Evolutionary conservation across 768 basidiomycete genomes (phyloP).

Genomic region (Podaxis sp.): DNA sequence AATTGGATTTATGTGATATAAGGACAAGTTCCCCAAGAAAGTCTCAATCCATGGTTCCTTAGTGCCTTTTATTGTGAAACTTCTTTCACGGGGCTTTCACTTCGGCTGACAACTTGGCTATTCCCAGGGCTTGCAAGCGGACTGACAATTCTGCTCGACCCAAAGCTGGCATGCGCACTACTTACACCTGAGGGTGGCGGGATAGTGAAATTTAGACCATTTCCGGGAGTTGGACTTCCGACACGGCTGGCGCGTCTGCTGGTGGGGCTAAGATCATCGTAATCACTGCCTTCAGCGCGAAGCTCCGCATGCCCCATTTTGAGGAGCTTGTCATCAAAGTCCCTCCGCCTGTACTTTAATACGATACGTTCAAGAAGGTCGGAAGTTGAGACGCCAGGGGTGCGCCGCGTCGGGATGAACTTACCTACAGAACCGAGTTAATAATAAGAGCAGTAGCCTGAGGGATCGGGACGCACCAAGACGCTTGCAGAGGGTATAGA

Average conservation of each 20-base stretch:
- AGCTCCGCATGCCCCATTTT: constrained; percentile 82
- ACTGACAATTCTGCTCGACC: neutral
- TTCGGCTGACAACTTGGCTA: neutral
- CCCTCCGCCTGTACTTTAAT: constrained; percentile 73
- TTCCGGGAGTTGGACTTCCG: constrained; percentile 1
- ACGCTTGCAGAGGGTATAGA: constrained; percentile 77
- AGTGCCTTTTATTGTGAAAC: neutral
- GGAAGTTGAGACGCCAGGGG: constrained; percentile 92
- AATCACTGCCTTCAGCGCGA: constrained; percentile 58
- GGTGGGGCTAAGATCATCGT: constrained; percentile 28
- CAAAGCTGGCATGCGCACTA: neutral
- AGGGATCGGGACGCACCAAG: constrained; percentile 48
- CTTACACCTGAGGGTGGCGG: neutral
- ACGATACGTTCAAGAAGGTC: constrained; percentile 91
- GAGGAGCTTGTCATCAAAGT: constrained; percentile 85
- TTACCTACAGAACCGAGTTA: constrained; percentile 49
- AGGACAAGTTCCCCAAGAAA: neutral
- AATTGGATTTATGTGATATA: neutral
- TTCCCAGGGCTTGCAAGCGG: constrained; percentile 5
- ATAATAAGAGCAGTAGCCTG: neutral
- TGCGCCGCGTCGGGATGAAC: constrained; percentile 93
- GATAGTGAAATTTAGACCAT: neutral
- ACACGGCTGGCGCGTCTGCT: constrained; percentile 29
- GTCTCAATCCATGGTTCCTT: neutral
- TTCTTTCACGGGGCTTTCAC: neutral